Evolutionary conservation across 208 protist genomes (phyloP), one percentile per base, ranked within the genome.

Genomic region (Leishmania tropica): DNA sequence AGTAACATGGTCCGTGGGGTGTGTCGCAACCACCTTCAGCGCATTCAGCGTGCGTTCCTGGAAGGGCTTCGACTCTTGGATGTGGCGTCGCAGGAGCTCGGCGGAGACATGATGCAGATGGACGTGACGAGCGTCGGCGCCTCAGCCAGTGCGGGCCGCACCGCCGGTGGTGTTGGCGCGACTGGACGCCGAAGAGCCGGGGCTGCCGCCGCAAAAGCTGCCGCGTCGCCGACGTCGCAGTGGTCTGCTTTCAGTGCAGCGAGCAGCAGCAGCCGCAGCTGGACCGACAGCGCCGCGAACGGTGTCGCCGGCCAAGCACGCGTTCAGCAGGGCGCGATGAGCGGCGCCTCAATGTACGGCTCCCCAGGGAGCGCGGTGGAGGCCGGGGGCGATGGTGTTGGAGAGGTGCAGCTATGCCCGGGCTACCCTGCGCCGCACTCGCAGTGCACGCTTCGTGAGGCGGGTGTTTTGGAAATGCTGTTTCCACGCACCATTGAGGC

Each of bases 1-100:
- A 96, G 93, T 78, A 99, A 98, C 85, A 92, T 98, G 76, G 91
- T 92, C 60, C 89, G 96, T 37, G 95, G 95, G 6, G 93, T 97
- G 31, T 95, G 92, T 68, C 91, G 92, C 75, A 95, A 94, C 82
- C 94, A 96, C 80, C 83, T 95, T 28, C 93, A 96, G 80, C 94
- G 94, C 56, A 95, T 97, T 56, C 76, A 84, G 24, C 82, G 88
- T 13, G 92, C 94, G 60, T 95, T 97, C 75, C 70, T 83, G 19
- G 91, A 96, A 75, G 92, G 94, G 0, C 81, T 95, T 40, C 83
- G 83, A 17, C 83, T 89, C 1, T 75, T 97, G 42, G 78, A 82
- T 45, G 76, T 77, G n/a, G 90, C 86, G 45, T 93, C 91, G 31
- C 62, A 81, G 13, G 79, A 87, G 64, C 83, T 94, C n/a, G 62